A percentile compares a stretch with the other conserved stretches of the same genome.
Conservation (phyloP, 352 stramenopile species). For the Globisporangium yorkense region DNA sequence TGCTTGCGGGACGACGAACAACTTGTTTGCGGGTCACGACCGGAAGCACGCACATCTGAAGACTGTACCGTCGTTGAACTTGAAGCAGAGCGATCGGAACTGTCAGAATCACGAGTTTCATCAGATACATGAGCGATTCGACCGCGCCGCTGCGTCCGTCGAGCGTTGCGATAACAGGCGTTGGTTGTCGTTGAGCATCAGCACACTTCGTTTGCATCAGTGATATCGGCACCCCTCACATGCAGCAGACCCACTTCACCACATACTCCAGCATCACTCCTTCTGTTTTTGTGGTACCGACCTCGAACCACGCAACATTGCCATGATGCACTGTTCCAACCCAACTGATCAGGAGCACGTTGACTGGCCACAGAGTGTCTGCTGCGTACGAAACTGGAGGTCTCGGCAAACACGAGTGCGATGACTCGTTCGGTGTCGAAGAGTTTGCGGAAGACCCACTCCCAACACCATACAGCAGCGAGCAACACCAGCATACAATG, state of each 20-base stretch:
- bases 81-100: background rate
- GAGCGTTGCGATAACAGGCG: background rate
- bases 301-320: too few relatives aligned
- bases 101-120: slow-evolving; percentile 7
- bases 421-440: background rate
- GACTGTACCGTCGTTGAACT: background rate
- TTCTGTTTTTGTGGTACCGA: too few relatives aligned
- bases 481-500: background rate
- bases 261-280: too few relatives aligned
- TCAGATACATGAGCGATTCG: slow-evolving; percentile 5
- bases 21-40: background rate
- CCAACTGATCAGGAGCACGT: slow-evolving; percentile 10
- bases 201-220: too few relatives aligned
- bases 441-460: background rate
- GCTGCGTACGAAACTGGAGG: slow-evolving; percentile 2
- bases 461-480: background rate
- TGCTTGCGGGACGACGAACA: background rate
- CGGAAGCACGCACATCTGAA: background rate
- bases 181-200: too few relatives aligned
- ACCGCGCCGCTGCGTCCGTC: slow-evolving; percentile 1
- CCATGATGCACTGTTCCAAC: background rate
- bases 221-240: too few relatives aligned
- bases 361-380: background rate
- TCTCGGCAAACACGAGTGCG: background rate
- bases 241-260: too few relatives aligned